phyloP scores from a whole-genome alignment of 2,329 filamentous ascomycete genomes.

The Aspergillus sp. region DNA sequence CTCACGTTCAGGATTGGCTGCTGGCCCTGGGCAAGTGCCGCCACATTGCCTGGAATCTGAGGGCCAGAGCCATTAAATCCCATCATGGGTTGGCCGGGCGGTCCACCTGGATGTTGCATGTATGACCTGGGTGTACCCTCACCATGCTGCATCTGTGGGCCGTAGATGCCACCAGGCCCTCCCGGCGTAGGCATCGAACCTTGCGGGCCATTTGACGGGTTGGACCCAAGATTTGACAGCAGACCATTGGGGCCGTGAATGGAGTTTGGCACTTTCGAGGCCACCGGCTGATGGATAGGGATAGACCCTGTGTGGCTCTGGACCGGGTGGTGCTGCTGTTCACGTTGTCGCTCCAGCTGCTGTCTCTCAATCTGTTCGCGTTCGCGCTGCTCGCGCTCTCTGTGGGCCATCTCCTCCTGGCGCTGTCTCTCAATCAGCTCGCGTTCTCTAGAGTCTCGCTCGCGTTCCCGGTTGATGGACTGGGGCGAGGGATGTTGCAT shows the following conservation, averaged over 20 bases:
- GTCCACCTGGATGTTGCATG: slow-evolving; percentile 64
- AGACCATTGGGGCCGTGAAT: slow-evolving; percentile 93
- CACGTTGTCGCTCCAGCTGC: slow-evolving; percentile 56
- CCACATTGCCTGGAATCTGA: slow-evolving; percentile 53
- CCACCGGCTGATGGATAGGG: slow-evolving; percentile 91
- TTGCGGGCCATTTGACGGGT: slow-evolving; percentile 56
- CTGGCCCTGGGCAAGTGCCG: slow-evolving; percentile 71
- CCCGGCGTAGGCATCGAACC: slow-evolving; percentile 60
- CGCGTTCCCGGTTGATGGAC: slow-evolving; percentile 45
- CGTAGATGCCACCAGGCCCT: slow-evolving; percentile 67
- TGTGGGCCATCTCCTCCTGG: slow-evolving; percentile 60
- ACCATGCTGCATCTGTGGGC: slow-evolving; percentile 63
- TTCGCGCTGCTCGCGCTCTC: slow-evolving; percentile 60
- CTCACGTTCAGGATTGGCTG: slow-evolving; percentile 75
- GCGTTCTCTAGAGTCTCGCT: slow-evolving; percentile 58
- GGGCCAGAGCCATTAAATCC: slow-evolving; percentile 49
- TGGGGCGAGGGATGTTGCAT: slow-evolving; percentile 48
- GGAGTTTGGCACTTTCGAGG: slow-evolving; percentile 73
- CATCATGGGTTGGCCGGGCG: slow-evolving; percentile 55
- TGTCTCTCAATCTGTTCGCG: slow-evolving; percentile 54
- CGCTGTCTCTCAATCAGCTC: slow-evolving; percentile 52
- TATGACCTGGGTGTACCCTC: slow-evolving; percentile 58
- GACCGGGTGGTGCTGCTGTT: slow-evolving; percentile 69
- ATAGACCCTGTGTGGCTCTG: slow-evolving; percentile 87
- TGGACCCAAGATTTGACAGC: slow-evolving; percentile 70